Evolutionary conservation across 228 moss, liverwort and hornwort genomes (phyloP).

Genomic region (Sphagnum fallax): DNA sequence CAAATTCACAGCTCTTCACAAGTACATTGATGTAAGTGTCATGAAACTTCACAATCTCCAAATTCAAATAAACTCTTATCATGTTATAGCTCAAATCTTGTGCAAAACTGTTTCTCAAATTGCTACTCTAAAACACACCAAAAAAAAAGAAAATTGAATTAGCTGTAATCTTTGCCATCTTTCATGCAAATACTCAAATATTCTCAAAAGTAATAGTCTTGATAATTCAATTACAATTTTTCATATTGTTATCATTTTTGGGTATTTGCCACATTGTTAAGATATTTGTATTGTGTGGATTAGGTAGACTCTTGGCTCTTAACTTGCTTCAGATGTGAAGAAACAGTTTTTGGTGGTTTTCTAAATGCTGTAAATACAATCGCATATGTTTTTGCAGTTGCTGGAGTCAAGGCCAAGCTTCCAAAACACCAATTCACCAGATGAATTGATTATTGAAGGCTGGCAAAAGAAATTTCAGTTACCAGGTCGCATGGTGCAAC

Average conservation of each 20-base stretch:
- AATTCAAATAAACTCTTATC: background rate
- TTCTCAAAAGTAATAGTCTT: no score
- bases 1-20: slow-evolving; percentile 42
- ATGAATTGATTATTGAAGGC: slow-evolving; percentile 72
- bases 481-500: slow-evolving; percentile 34
- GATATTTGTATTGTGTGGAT: background rate
- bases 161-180: background rate
- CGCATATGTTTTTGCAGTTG: slow-evolving; percentile 16
- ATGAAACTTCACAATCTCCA: background rate
- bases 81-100: background rate
- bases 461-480: slow-evolving; percentile 81
- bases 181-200: background rate
- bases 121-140: background rate
- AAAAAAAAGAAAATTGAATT: background rate
- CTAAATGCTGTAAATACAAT: background rate
- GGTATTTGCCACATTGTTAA: background rate
- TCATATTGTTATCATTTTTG: background rate
- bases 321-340: background rate
- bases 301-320: no score
- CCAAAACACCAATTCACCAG: slow-evolving; percentile 67
- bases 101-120: background rate
- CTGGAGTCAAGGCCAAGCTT: slow-evolving; percentile 71
- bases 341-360: background rate
- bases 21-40: slow-evolving; percentile 63
- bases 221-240: no score